Evolutionary conservation across 306 rosid genomes (phyloP).

Genomic region (Gynostemma pentaphyllum): DNA sequence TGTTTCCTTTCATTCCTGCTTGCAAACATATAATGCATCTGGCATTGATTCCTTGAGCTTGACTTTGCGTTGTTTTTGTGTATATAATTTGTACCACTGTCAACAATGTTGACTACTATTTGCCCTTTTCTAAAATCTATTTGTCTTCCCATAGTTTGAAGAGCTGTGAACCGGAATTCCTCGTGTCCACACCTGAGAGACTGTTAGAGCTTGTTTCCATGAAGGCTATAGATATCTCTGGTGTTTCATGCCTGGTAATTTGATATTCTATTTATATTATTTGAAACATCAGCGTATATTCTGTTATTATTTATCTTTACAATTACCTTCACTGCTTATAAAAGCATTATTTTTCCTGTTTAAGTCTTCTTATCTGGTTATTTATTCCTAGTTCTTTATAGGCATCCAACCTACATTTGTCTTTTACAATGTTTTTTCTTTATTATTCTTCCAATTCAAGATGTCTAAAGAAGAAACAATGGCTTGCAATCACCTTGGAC

Average conservation of each 20-base stretch:
- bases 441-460: neutral
- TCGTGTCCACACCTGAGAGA: conserved; percentile 91
- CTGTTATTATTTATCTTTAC: neutral
- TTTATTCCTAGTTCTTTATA: neutral
- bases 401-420: too few relatives aligned
- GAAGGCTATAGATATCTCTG: conserved; percentile 81
- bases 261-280: neutral
- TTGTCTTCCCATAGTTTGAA: conserved; percentile 41
- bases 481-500: neutral
- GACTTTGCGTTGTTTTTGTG: neutral
- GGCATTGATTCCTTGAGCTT: conserved; percentile 3
- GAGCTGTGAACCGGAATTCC: conserved; percentile 91
- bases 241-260: conserved; percentile 69
- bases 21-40: neutral
- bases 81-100: neutral
- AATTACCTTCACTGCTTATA: neutral
- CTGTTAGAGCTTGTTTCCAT: conserved; percentile 72
- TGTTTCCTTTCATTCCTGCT: neutral
- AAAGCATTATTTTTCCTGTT: neutral
- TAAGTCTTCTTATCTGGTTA: neutral
- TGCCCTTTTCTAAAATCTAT: neutral
- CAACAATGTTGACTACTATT: neutral
- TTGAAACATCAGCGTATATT: neutral
- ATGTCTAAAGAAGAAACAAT: neutral
- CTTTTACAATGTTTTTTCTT: neutral